Evolutionary conservation across 495 filamentous ascomycete species (phyloP), one percentile per base, ranked within the genome.

Genomic region (Platismatia glauca): DNA sequence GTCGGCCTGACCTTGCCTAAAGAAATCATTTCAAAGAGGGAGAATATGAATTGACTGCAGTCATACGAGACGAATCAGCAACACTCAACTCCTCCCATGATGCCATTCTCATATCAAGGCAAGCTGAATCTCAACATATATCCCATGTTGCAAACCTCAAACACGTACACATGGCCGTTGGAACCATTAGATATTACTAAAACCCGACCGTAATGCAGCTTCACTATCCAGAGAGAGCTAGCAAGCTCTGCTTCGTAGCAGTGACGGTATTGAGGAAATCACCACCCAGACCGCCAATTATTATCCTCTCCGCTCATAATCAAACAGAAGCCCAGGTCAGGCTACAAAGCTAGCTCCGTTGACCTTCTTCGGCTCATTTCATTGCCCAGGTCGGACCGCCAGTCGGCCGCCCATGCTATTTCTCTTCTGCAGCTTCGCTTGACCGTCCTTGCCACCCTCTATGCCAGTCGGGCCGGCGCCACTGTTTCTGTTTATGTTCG

Each of bases 1-100:
- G 84, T 94, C 58, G 86, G 87, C 53, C 77, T 95, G 64, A 82
- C 81, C 79, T 74, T 91, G 48, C 87, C 90, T 53, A 78, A 60
- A 44, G 64, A 64, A 22, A 62, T 66, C 15, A 11, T 56, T 22
- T 39, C 22, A 0, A 20, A 15, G 24, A 43, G 20, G 59, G 12
- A n/a, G 2, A 53, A 27, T 9, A 11, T 48, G 27, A 24, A 7
- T 48, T 48, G 44, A 48, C 44, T 12, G 44, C 22, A 24, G 27
- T 5, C n/a, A 15, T 11, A 27, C n/a, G 9, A 7, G 22, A 24
- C 11, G 7, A 22, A 24, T 48, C 9, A 16, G 16, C 44, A 27
- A 20, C n/a, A 22, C 41, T 20, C 44, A 27, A 20, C n/a, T 44
- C 41, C 41, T 44, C 20, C 18, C 41, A 44, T 8, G 41, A 6